phyloP scores from a whole-genome alignment of 2,329 filamentous ascomycete genomes.

The Fusarium udum region DNA sequence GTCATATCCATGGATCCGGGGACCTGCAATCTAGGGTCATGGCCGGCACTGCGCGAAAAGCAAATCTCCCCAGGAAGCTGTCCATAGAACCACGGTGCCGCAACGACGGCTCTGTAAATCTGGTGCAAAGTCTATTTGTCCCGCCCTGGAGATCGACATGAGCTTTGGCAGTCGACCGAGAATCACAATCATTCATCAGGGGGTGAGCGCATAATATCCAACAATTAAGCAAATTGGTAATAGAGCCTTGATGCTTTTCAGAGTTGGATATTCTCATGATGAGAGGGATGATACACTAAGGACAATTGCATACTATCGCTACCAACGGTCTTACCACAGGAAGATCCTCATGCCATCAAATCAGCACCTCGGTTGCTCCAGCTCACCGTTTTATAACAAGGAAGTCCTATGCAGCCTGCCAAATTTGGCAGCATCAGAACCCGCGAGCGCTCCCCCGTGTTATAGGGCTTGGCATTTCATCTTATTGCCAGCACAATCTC shows the following conservation, averaged over 20 bases:
- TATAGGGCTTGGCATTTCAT: conserved; percentile 6
- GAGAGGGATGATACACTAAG: neutral
- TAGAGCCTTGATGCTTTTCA: conserved; percentile 1
- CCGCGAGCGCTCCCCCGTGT: conserved; percentile 1
- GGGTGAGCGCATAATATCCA: conserved; percentile 30
- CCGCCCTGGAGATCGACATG: conserved; percentile 37
- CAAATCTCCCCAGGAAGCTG: conserved; percentile 37
- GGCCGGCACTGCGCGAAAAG: conserved; percentile 44
- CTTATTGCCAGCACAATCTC: conserved; percentile 6
- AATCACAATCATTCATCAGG: conserved; percentile 15
- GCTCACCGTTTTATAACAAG: conserved; percentile 31
- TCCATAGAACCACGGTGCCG: conserved; percentile 18
- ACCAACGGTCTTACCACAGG: conserved; percentile 20
- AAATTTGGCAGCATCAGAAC: conserved; percentile 37
- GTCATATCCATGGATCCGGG: conserved; percentile 42
- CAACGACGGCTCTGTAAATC: conserved; percentile 28
- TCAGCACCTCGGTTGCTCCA: conserved; percentile 30
- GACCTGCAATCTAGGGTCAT: conserved; percentile 37
- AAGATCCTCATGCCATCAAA: conserved; percentile 28
- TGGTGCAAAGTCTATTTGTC: conserved; percentile 39
- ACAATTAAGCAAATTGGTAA: neutral
- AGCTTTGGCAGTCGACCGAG: conserved; percentile 30
- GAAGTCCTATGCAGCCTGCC: conserved; percentile 40
- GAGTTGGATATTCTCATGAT: neutral
- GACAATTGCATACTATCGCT: conserved; percentile 1